A percentile compares a stretch with the other conserved stretches of the same genome.
Evolutionary conservation across 1,139 yeast species (phyloP).

Genomic region (Geotrichum australiense): DNA sequence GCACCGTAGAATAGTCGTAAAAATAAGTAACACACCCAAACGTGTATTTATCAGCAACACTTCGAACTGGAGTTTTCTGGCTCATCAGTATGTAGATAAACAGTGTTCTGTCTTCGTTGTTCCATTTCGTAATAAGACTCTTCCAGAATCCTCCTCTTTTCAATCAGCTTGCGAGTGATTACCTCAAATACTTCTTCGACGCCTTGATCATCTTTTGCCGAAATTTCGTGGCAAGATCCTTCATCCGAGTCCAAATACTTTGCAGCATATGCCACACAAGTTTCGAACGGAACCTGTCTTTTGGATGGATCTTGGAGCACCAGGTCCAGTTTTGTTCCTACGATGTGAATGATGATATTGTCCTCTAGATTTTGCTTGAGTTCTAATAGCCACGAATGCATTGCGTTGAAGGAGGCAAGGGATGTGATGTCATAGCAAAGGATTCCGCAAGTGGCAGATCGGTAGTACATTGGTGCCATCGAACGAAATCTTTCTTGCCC

Average conservation of each 20-base stretch:
- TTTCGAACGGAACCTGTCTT: constrained; percentile 35
- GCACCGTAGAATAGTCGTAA: too few relatives aligned
- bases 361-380: constrained; percentile 79
- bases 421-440: constrained; percentile 89
- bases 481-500: constrained; percentile 92
- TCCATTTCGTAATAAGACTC: constrained; percentile 24
- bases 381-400: constrained; percentile 86
- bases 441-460: constrained; percentile 90
- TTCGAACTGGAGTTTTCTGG: constrained; percentile 21
- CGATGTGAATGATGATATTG: constrained; percentile 76
- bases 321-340: constrained; percentile 81
- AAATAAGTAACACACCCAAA: too few relatives aligned
- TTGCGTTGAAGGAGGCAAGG: constrained; percentile 87
- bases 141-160: constrained; percentile 24
- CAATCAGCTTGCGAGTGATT: constrained; percentile 31
- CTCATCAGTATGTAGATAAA: constrained; percentile 32
- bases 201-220: constrained; percentile 35
- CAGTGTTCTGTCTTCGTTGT: constrained; percentile 26
- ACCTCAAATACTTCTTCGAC: constrained; percentile 35
- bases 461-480: constrained; percentile 89
- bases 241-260: constrained; percentile 25
- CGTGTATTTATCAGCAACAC: constrained; percentile 16
- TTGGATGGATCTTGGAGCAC: constrained; percentile 33
- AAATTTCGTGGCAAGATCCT: constrained; percentile 34
- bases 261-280: constrained; percentile 34